These are phyloP conservation scores for Eucalyptus melliodora DNA, from an alignment of 345 rosid genomes.

Conservation along the genomic window DNA sequence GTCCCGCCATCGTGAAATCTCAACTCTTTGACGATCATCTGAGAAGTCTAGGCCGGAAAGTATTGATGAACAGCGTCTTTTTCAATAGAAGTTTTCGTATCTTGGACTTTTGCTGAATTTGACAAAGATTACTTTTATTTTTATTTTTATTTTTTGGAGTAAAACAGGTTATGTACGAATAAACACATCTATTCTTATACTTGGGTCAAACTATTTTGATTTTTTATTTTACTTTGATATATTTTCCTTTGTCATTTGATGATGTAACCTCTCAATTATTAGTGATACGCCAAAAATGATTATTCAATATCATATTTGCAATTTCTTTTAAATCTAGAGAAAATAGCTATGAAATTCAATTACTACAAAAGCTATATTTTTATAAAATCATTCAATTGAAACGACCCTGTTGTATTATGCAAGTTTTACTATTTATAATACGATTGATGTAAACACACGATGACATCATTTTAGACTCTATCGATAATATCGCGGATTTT, in stretches of 20 bases:
- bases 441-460: neutral
- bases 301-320: neutral
- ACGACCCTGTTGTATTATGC: neutral
- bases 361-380: neutral
- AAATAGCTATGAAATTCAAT: neutral
- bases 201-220: neutral
- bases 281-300: neutral
- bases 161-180: neutral
- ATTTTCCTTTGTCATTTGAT: neutral
- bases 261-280: neutral
- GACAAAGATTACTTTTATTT: neutral
- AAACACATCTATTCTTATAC: neutral
- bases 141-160: neutral
- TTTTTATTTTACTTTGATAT: neutral
- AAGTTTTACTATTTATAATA: neutral
- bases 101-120: neutral
- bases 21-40: neutral
- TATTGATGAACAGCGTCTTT: neutral
- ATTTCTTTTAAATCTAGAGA: neutral
- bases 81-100: neutral
- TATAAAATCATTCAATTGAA: neutral
- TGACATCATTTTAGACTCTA: neutral
- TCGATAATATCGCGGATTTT: neutral
- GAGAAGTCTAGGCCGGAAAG: neutral
- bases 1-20: neutral